Evolutionary conservation across 2,329 filamentous ascomycete genomes (phyloP), one percentile per base, ranked within the genome.

Genomic region (Fusarium nematophilum): DNA sequence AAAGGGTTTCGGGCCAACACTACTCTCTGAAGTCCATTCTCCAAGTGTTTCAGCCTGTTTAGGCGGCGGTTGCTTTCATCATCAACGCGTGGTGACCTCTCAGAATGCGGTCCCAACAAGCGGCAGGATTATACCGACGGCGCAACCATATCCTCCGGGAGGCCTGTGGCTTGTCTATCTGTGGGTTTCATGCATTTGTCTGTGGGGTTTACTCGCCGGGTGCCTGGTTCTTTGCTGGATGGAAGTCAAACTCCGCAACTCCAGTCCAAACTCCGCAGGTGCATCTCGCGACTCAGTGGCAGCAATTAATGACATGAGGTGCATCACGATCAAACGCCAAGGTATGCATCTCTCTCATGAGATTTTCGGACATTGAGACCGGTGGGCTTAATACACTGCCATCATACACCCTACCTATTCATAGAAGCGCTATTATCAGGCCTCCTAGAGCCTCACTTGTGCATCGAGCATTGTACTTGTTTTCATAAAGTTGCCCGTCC

Each of bases 51-150:
- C 33, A 13, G 9, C 23, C 9, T 21, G 21, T 21, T 21, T 21
- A 21, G 21, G 21, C 21, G 14, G 25, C 5, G 31, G 17, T 14
- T 37, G 11, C 31, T 27, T 31, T 21, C 33, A 33, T 21, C 21
- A 21, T 21, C 21, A 21, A 6, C n/a, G n/a, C n/a, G n/a, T n/a
- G n/a, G n/a, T n/a, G n/a, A n/a, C n/a, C n/a, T n/a, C n/a, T n/a
- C n/a, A n/a, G n/a, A 13, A 9, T n/a, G 13, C 27, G 23, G 34
- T 37, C 7, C 17, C 9, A 30, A 13, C 37, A 33, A 34, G 23
- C 43, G 18, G 38, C 9, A 27, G 31, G 38, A 37, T 42, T 59
- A 31, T 39, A 39, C 66, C 64, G 64, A 58, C 66, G 66, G 66
- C 25, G 37, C 31, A 65, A 68, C 53, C 55, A 21, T 38, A 46